Percentiles rank a stretch among this genome's conserved stretches.
Conservation (phyloP, 2,329 filamentous ascomycete species). For the Lachnellula occidentalis region DNA sequence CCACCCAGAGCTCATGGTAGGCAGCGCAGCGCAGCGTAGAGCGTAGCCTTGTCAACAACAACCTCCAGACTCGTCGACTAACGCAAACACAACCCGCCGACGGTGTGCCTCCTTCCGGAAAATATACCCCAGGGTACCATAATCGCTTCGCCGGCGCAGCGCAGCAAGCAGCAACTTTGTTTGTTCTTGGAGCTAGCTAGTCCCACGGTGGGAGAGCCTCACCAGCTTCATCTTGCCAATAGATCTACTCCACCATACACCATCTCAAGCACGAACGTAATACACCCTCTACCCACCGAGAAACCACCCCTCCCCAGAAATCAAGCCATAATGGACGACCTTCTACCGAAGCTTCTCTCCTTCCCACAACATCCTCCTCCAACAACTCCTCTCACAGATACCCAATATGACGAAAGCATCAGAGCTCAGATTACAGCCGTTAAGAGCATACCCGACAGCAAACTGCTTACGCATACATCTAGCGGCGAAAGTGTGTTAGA, state of each 20-base stretch:
- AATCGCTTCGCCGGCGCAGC: no score
- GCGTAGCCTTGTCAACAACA: background rate
- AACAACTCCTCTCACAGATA: conserved; percentile 31
- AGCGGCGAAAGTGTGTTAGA: conserved; percentile 34
- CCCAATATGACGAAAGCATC: conserved; percentile 40
- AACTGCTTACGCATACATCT: conserved; percentile 30
- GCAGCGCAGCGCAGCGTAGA: background rate
- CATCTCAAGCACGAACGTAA: background rate
- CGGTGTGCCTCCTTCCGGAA: background rate
- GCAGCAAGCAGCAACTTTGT: no score
- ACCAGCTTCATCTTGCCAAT: background rate
- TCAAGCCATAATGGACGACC: conserved; percentile 28
- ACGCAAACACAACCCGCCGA: background rate
- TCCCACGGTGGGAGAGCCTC: background rate
- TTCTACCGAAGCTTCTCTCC: conserved; percentile 33
- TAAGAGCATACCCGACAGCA: conserved; percentile 32
- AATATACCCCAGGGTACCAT: no score
- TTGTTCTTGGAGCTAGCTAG: background rate
- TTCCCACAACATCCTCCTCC: conserved; percentile 36
- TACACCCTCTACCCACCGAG: background rate
- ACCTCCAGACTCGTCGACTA: background rate
- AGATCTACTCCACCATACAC: background rate
- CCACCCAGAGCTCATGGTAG: background rate
- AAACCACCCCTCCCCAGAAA: background rate
- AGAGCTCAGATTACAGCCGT: conserved; percentile 34